Percentiles rank a stretch among this genome's conserved stretches.
Conservation (phyloP, 306 rosid species). For the Ceratonia siliqua region DNA sequence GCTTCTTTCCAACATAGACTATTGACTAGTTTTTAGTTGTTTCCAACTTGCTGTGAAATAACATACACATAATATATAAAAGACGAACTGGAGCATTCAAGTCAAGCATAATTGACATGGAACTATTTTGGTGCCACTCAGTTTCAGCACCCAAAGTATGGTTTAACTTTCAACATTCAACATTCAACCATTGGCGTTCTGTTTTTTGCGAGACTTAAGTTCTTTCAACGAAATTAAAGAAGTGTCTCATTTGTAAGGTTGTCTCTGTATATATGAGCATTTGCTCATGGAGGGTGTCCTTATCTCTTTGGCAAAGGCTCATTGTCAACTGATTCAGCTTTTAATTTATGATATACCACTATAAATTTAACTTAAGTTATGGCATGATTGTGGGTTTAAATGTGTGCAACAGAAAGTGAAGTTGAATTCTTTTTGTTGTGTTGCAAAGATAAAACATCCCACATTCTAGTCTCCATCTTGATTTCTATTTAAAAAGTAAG, state of each 20-base stretch:
- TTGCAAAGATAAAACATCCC: too few species aligned
- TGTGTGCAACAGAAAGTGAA: neutral
- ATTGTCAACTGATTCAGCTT: neutral
- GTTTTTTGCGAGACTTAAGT: too few species aligned
- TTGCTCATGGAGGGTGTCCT: conserved; percentile 12
- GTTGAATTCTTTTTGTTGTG: too few species aligned
- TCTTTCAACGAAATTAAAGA: too few species aligned
- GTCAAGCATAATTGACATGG: neutral
- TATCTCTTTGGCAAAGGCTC: conserved; percentile 1
- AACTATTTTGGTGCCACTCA: neutral
- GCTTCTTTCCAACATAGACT: neutral
- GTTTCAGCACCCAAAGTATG: neutral
- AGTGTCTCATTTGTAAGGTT: neutral
- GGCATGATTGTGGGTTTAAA: neutral
- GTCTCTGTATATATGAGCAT: neutral
- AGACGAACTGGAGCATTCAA: neutral
- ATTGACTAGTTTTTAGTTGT: neutral
- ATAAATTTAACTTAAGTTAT: too few species aligned
- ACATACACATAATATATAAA: neutral
- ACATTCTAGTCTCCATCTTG: neutral
- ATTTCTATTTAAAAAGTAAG: neutral
- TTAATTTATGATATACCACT: too few species aligned
- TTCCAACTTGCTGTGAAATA: neutral
- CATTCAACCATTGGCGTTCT: too few species aligned
- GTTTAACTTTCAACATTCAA: neutral